These are phyloP conservation scores for Monosporascus ibericus DNA, from an alignment of 2,329 filamentous ascomycete species.

Conservation along the genomic window DNA sequence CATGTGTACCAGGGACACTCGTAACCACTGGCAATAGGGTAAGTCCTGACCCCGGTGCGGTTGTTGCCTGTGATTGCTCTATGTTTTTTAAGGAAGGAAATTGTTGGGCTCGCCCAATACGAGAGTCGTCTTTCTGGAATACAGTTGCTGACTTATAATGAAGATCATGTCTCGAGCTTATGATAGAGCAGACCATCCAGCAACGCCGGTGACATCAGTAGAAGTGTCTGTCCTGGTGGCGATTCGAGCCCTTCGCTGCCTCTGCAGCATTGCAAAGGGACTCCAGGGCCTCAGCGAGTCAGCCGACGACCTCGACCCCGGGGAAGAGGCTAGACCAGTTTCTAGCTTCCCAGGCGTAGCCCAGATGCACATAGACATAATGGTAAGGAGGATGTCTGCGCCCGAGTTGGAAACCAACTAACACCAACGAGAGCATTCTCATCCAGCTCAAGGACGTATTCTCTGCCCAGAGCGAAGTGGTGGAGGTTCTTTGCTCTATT, in stretches of 20 bases:
- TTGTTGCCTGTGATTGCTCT: too few relatives aligned
- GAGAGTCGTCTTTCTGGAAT: constrained; percentile 1
- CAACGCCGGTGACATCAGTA: constrained; percentile 17
- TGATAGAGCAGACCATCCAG: constrained; percentile 19
- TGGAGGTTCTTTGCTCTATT: constrained; percentile 66
- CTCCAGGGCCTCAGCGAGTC: constrained; percentile 63
- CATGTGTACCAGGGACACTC: constrained; percentile 16
- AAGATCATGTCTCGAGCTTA: constrained; percentile 23
- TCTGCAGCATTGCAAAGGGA: constrained; percentile 65
- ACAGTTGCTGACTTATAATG: constrained; percentile 15
- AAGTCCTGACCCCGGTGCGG: constrained; percentile 7
- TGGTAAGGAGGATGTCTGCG: constrained; percentile 37
- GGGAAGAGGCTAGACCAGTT: constrained; percentile 20
- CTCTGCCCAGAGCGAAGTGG: constrained; percentile 56
- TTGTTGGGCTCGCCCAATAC: too few relatives aligned
- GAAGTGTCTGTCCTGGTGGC: constrained; percentile 45
- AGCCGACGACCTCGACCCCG: constrained; percentile 60
- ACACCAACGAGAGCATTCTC: constrained; percentile 15
- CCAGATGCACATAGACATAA: constrained; percentile 40
- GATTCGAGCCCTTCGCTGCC: constrained; percentile 56
- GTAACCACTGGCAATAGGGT: constrained; percentile 19
- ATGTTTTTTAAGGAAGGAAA: too few relatives aligned
- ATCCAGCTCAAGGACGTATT: constrained; percentile 45
- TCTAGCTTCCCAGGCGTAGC: constrained; percentile 11
- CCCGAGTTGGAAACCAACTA: constrained; percentile 43